Conservation (phyloP, 306 rosid genomes). For the Senna tora region DNA sequence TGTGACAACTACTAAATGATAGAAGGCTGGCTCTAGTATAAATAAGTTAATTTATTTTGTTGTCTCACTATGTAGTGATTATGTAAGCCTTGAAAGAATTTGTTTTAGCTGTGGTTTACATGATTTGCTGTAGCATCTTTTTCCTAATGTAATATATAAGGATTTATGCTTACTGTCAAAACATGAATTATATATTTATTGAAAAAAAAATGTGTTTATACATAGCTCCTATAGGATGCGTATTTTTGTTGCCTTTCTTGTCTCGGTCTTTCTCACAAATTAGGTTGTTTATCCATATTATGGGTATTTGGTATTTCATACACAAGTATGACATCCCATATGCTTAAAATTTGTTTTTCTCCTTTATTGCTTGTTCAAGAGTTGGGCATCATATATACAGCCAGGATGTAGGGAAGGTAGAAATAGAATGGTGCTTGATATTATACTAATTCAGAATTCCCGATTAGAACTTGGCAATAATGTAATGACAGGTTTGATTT, state of each 20-base stretch:
- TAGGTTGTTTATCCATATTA: not conserved
- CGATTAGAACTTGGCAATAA: not conserved
- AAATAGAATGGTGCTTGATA: not conserved
- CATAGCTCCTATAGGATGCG: not conserved
- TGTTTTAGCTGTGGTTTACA: not conserved
- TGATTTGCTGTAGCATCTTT: not conserved
- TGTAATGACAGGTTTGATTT: not conserved
- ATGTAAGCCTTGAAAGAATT: not conserved
- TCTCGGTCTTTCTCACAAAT: not conserved
- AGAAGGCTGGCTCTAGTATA: slow-evolving; percentile 4
- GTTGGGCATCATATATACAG: not conserved
- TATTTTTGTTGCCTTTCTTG: not conserved
- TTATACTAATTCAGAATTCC: not conserved
- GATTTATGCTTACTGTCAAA: not conserved
- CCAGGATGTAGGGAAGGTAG: not conserved
- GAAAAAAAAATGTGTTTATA: not conserved
- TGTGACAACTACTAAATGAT: no score
- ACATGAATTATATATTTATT: not conserved
- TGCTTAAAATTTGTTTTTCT: not conserved
- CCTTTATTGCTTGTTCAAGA: not conserved
- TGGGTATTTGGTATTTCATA: not conserved
- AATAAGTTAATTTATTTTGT: slow-evolving; percentile 6
- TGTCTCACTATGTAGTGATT: not conserved
- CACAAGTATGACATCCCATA: not conserved
- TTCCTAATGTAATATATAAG: not conserved